Percentiles rank a stretch among this genome's conserved stretches.
These are phyloP conservation scores for Exophiala sp. DNA, from an alignment of 2,329 filamentous ascomycete species.

Conservation along the genomic window DNA sequence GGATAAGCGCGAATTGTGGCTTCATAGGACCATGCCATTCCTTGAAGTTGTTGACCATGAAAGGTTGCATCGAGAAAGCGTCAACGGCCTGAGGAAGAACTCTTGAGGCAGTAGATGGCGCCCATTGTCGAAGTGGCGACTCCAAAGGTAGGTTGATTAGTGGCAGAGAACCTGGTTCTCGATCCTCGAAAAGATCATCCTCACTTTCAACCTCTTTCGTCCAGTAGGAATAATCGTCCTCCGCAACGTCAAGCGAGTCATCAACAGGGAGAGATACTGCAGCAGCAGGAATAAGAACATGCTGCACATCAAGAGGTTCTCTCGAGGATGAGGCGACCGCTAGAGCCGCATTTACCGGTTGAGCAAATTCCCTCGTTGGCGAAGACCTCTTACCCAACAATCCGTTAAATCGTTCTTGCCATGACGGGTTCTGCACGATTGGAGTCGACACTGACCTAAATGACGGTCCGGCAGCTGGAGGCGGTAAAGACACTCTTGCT, in stretches of 20 bases:
- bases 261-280: constrained; percentile 24
- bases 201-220: constrained; percentile 72
- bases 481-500: constrained; percentile 35
- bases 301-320: constrained; percentile 58
- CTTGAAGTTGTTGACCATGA: constrained; percentile 21
- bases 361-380: constrained; percentile 32
- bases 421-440: constrained; percentile 45
- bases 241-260: background rate
- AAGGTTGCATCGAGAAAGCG: constrained; percentile 11
- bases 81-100: constrained; percentile 8
- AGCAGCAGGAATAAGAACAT: constrained; percentile 14
- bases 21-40: constrained; percentile 17
- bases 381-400: constrained; percentile 64
- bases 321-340: constrained; percentile 66
- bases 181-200: constrained; percentile 76
- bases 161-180: constrained; percentile 75
- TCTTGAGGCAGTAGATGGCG: background rate
- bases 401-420: constrained; percentile 63
- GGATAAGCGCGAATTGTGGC: constrained; percentile 25
- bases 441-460: constrained; percentile 40
- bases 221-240: constrained; percentile 36
- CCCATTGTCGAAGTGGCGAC: constrained; percentile 3
- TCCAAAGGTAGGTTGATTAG: constrained; percentile 60
- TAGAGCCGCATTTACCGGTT: constrained; percentile 22
- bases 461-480: constrained; percentile 35